phyloP scores from a whole-genome alignment of 257 asterid species.

The Mentha longifolia region DNA sequence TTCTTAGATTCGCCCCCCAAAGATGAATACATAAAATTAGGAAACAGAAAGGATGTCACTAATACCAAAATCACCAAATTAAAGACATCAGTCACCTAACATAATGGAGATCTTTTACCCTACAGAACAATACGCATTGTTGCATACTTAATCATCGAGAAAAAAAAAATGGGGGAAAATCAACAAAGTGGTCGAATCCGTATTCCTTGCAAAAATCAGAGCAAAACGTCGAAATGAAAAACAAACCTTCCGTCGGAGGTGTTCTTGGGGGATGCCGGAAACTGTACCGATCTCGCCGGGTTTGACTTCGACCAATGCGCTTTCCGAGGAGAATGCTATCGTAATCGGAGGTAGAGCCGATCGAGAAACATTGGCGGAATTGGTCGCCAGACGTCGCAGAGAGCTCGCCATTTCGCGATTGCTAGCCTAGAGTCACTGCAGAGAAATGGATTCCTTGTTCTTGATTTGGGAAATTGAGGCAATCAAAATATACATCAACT shows the following conservation, averaged over 20 bases:
- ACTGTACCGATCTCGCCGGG: constrained; percentile 90
- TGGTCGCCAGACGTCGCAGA: constrained; percentile 61
- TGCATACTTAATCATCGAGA: neutral
- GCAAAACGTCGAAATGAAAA: neutral
- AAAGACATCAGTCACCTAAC: too few species aligned
- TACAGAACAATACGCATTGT: neutral
- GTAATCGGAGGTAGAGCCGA: constrained; percentile 29
- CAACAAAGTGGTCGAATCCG: too few species aligned
- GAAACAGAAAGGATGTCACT: too few species aligned
- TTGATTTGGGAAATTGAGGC: too few species aligned
- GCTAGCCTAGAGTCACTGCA: neutral
- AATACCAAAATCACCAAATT: too few species aligned
- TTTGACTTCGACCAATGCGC: constrained; percentile 67
- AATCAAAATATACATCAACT: too few species aligned
- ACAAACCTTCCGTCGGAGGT: constrained; percentile 73
- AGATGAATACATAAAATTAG: too few species aligned
- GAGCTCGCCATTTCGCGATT: constrained; percentile 65
- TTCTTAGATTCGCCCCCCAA: too few species aligned
- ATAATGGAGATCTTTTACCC: too few species aligned
- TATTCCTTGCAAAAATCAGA: neutral
- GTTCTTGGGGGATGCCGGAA: constrained; percentile 90
- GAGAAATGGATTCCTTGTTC: too few species aligned
- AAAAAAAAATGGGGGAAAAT: too few species aligned
- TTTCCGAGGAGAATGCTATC: constrained; percentile 65
- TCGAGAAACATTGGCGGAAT: constrained; percentile 49